Conservation (phyloP, 2,329 filamentous ascomycete species). For the Cladophialophora exuberans region DNA sequence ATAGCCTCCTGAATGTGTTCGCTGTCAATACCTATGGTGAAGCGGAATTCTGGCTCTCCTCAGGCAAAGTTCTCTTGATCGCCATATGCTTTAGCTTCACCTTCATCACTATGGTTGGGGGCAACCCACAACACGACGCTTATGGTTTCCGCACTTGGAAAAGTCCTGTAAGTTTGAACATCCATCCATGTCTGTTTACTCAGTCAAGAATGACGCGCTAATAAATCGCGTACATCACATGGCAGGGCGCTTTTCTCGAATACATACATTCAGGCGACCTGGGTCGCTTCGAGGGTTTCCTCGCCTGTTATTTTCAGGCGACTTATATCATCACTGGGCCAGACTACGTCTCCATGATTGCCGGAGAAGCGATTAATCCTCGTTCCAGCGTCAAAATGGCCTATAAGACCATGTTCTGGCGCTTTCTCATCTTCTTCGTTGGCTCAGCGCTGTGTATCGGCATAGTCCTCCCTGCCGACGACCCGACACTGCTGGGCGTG, state of each 20-base stretch:
- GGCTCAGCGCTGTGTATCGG: constrained; percentile 71
- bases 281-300: constrained; percentile 57
- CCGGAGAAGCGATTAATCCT: constrained; percentile 71
- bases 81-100: constrained; percentile 72
- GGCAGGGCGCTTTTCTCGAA: constrained; percentile 65
- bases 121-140: constrained; percentile 69
- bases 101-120: constrained; percentile 75
- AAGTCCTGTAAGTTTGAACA: constrained; percentile 54
- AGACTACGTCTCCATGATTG: constrained; percentile 64
- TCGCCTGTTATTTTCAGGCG: constrained; percentile 73
- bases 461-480: constrained; percentile 69
- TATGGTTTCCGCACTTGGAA: constrained; percentile 71
- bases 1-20: constrained; percentile 65
- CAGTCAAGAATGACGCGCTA: not conserved
- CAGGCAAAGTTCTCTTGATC: constrained; percentile 69
- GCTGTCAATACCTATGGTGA: constrained; percentile 71
- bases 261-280: constrained; percentile 64
- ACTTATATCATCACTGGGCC: constrained; percentile 67
- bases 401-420: constrained; percentile 76
- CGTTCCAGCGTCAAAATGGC: constrained; percentile 70
- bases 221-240: not conserved
- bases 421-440: constrained; percentile 75
- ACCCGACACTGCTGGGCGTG: constrained; percentile 54
- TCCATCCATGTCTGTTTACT: no score
- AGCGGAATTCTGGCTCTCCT: constrained; percentile 68